Evolutionary conservation across 768 basidiomycete genomes (phyloP).

Genomic region (Collybia mongolica): DNA sequence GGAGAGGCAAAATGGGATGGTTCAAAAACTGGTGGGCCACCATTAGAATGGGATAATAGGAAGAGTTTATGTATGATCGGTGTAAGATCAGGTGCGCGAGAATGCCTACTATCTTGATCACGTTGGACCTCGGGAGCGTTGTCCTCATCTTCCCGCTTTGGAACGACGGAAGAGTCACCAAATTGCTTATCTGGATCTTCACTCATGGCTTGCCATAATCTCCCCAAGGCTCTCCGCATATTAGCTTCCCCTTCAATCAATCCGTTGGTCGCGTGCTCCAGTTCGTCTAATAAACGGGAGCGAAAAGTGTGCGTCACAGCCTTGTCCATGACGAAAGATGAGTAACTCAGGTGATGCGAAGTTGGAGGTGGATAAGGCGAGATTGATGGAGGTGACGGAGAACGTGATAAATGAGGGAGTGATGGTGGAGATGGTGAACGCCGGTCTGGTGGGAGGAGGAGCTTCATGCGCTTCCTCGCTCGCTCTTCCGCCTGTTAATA

Average conservation of each 20-base stretch:
- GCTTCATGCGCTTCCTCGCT: conserved; percentile 76
- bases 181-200: conserved; percentile 55
- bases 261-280: conserved; percentile 79
- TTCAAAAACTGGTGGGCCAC: conserved; percentile 48
- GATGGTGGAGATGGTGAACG: conserved; percentile 72
- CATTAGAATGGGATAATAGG: conserved; percentile 48
- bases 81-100: conserved; percentile 65
- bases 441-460: conserved; percentile 57
- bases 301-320: conserved; percentile 84
- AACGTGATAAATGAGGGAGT: conserved; percentile 74
- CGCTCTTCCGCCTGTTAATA: conserved; percentile 70
- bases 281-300: conserved; percentile 71
- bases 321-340: conserved; percentile 85
- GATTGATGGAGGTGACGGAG: conserved; percentile 71
- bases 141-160: conserved; percentile 70
- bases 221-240: conserved; percentile 71
- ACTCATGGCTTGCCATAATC: conserved; percentile 79
- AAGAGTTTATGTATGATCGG: conserved; percentile 69
- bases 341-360: conserved; percentile 69
- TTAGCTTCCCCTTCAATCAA: conserved; percentile 82
- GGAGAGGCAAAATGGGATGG: conserved; percentile 63
- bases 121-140: conserved; percentile 46
- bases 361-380: conserved; percentile 75
- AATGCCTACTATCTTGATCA: conserved; percentile 39
- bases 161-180: conserved; percentile 43